Evolutionary conservation across 225 moss, liverwort and hornwort species (phyloP), one percentile per base, ranked within the genome.

Genomic region (Anthoceros angustus): DNA sequence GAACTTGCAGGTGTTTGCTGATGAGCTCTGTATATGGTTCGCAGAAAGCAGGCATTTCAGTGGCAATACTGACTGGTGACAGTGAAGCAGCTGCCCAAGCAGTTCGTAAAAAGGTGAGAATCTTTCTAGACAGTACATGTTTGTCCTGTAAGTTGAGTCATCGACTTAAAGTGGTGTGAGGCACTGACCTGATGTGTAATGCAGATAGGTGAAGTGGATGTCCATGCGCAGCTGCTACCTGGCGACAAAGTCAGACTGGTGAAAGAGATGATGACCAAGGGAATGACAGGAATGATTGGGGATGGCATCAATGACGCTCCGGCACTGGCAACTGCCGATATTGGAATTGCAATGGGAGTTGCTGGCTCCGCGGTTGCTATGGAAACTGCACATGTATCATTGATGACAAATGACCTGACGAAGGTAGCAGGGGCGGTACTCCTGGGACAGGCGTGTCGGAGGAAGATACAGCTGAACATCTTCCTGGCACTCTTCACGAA

Each of bases 301-400:
- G 95, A 95, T 72, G 91, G 95, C 72, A 91, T 95, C 49, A 95
- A 95, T 69, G 91, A 95, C 75, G 95, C 90, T 64, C 88, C 91
- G 66, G 95, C 95, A 61, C 74, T 95, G 74, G 95, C 95, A 63
- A 80, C 82, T 49, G 86, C 95, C 69, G 88, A 95, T 69, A 70
- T 95, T 66, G 91, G 95, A 63, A 82, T 95, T 74, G 95, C 95
- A 18, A 95, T 95, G 95, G 95, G 95, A 23, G 95, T 95, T 48
- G 95, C 91, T 72, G 95, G 91, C 32, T 95, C 91, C 67, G 91
- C 86, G 41, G 80, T 95, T 72, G 95, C 95, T 5, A 91, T 95
- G 95, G 95, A 90, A 79, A 95, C 91, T 40, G 91, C 95, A 39
- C 86, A 91, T 68, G 85, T 95, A 43, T 84, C 95, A 40, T 79